Base-by-base conservation (phyloP, 495 filamentous ascomycete species). In the Podospora pseudopauciseta region DNA sequence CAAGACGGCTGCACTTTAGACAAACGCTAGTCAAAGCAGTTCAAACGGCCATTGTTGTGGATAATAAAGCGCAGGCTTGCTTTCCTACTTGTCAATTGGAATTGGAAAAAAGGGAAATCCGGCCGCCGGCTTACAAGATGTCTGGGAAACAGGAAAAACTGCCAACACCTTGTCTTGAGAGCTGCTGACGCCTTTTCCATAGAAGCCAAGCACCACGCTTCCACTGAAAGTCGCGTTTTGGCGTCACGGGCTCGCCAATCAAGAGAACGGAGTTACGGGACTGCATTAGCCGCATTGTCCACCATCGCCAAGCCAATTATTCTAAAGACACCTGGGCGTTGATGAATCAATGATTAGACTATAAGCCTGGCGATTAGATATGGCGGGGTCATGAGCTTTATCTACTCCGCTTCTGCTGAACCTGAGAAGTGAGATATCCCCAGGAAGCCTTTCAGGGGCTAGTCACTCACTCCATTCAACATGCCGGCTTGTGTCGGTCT, bases 251-350 rank as follows among this genome's bases (percentile, higher is more conserved):
- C 23, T 58, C 19, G n/a, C 55, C 55, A 58, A 58, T 58, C 55
- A 58, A 58, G 55, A 26, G n/a, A 26, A 18, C 55, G n/a, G n/a
- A 58, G 55, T 58, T 26, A 26, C 7, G n/a, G 23, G n/a, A 19
- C 55, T 58, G 55, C 55, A 58, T 19, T 58, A 26, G 55, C 23
- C n/a, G 55, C 55, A 58, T 58, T 58, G 55, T 58, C n/a, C 55
- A 58, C 39, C 39, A 49, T 49, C 39, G 39, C 39, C 39, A 49
- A 49, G 39, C 39, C 7, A 23, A 1, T 23, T 23, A 16, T 49
- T 49, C 39, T 49, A 2, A 3, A 49, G 39, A 49, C 39, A 11
- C 39, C 39, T 5, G 39, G 39, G 39, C 39, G 39, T 49, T 49
- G 15, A 9, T 49, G 7, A 49, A 49, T 49, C 39, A 49, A 16